Percentiles rank a stretch among this genome's conserved stretches.
phyloP scores from a whole-genome alignment of 1,139 yeast genomes.

The Waltiozyma sp. region DNA sequence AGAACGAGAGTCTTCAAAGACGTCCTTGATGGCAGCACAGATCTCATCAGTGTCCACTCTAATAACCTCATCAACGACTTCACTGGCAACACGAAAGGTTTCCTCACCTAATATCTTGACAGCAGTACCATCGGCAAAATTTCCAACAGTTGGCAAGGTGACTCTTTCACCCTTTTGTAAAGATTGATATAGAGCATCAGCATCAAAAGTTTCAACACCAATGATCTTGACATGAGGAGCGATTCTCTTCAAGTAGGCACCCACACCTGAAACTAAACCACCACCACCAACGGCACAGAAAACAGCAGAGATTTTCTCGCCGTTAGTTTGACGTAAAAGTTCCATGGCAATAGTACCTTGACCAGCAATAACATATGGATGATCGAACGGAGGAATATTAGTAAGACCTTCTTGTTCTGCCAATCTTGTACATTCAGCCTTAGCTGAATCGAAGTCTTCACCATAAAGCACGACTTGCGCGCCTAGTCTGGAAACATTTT shows the following conservation, averaged over 20 bases:
- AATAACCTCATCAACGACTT: conserved; percentile 80
- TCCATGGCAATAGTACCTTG: conserved; percentile 97
- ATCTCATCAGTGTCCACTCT: conserved; percentile 88
- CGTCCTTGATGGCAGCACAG: conserved; percentile 95
- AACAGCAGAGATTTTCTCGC: conserved; percentile 71
- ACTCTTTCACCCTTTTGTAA: conserved; percentile 44
- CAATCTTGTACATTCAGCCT: conserved; percentile 72
- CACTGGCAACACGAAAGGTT: conserved; percentile 70
- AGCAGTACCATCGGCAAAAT: conserved; percentile 99
- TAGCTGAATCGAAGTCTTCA: conserved; percentile 89
- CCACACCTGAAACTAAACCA: conserved; percentile 87
- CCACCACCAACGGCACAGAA: conserved; percentile 97
- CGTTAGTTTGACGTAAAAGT: conserved; percentile 72
- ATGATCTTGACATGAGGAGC: conserved; percentile 97
- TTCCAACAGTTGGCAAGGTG: conserved; percentile 63
- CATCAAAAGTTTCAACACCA: conserved; percentile 94
- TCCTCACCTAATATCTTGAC: conserved; percentile 86
- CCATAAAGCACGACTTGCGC: conserved; percentile 90
- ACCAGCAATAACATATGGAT: conserved; percentile 98
- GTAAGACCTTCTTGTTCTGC: conserved; percentile 61
- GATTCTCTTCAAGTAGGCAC: conserved; percentile 78
- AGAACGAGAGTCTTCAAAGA: conserved; percentile 90
- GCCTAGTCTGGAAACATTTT: conserved; percentile 85
- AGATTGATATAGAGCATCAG: conserved; percentile 82
- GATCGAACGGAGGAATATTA: conserved; percentile 93